These are phyloP conservation scores for Ogataea degrootiae DNA, from an alignment of 805 yeast genomes.

Conservation along the genomic window DNA sequence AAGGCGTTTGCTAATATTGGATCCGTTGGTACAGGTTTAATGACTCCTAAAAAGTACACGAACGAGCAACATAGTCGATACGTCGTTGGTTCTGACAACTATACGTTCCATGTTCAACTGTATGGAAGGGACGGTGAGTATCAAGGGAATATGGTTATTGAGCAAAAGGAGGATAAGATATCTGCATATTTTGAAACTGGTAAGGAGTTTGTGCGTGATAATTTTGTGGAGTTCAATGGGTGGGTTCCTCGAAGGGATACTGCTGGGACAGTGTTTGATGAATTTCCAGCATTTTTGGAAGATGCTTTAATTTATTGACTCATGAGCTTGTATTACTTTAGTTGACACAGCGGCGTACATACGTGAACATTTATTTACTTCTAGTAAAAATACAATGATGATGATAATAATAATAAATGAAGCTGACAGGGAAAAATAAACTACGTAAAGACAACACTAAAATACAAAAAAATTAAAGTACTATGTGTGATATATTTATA, in stretches of 20 bases:
- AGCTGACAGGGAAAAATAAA: too few relatives aligned
- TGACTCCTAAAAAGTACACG: not conserved
- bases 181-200: constrained; percentile 1
- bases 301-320: too few relatives aligned
- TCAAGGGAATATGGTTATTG: constrained; percentile 7
- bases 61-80: not conserved
- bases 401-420: too few relatives aligned
- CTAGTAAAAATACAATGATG: too few relatives aligned
- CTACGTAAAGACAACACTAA: too few relatives aligned
- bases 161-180: constrained; percentile 5
- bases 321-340: too few relatives aligned
- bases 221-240: constrained; percentile 7
- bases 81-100: constrained; percentile 6
- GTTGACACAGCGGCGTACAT: too few relatives aligned
- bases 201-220: constrained; percentile 1
- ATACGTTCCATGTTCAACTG: constrained; percentile 6
- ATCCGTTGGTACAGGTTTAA: not conserved
- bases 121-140: constrained; percentile 13
- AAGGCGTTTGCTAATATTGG: constrained; percentile 5
- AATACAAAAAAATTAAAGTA: not conserved
- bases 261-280: too few relatives aligned
- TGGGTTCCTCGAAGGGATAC: not conserved
- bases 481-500: not conserved
- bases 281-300: too few relatives aligned
- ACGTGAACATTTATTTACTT: too few relatives aligned